Evolutionary conservation across 805 yeast genomes (phyloP), one percentile per base, ranked within the genome.

Genomic region (Priceomyces haplophilus): DNA sequence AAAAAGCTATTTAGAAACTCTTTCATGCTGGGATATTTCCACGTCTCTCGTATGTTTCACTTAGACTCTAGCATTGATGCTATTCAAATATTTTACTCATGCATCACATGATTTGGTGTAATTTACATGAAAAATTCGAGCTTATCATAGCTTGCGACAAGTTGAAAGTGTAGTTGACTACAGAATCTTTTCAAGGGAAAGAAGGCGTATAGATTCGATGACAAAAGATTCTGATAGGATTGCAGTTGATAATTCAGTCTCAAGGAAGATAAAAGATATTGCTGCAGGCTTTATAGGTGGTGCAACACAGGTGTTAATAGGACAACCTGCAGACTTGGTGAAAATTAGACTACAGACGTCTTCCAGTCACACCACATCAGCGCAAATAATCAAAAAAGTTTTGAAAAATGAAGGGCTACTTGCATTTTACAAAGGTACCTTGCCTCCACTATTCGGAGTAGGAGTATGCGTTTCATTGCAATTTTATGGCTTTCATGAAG

Each of bases 401-500:
- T 15, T 71, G 12, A 52, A 58, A 23, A 67, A 70, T 46, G 76
- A 71, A 53, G 76, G 76, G 3, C 34, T 63, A 3, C 51, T 62
- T 20, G 75, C 76, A 2, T 71, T 71, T 50, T 71, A 71, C 52
- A 71, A 71, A 45, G 76, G 76, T 4, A 71, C 76, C 0, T 48
- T 69, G 29, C 65, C 76, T 1, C 76, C 76, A 2, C 55, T 71
- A 19, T 58, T 70, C 43, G 76, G 76, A 0, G 76, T 71, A 4
- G 67, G 86, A 0, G 81, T 77, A 1, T 82, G 88, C 64, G 88
- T 82, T 6, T 79, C 85, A 2, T 62, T 81, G 24, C 88, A 82
- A 53, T 82, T 82, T 57, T 82, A 81, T 52, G 86, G 88, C 1
- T 84, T 81, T 53, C 85, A 80, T 54, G 88, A 82, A 54, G 72